phyloP scores from a whole-genome alignment of 371 early-diverging fungal species.

The Blakeslea trispora region DNA sequence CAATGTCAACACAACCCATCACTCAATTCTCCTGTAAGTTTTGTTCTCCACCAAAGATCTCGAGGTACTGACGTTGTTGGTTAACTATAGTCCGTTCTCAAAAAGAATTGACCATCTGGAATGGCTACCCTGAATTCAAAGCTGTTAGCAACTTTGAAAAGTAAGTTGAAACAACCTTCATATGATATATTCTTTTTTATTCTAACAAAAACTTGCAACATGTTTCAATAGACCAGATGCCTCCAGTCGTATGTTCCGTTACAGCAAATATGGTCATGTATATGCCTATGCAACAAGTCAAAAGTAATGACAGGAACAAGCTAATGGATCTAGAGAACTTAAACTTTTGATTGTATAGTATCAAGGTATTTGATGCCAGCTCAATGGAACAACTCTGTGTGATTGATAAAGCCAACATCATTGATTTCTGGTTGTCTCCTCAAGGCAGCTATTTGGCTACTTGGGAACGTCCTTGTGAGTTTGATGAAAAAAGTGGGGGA shows the following conservation, averaged over 20 bases:
- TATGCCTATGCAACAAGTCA: constrained; percentile 78
- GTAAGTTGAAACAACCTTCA: no score
- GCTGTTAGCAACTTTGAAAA: constrained; percentile 54
- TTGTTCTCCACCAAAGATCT: neutral
- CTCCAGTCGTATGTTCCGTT: constrained; percentile 69
- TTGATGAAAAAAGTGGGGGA: no score
- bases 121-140: constrained; percentile 59
- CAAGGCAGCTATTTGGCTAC: constrained; percentile 86
- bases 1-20: constrained; percentile 31
- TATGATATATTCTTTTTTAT: neutral
- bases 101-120: constrained; percentile 66
- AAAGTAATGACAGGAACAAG: constrained; percentile 42
- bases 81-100: constrained; percentile 59
- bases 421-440: constrained; percentile 92
- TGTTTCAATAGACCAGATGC: constrained; percentile 52
- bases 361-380: constrained; percentile 74
- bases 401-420: constrained; percentile 65
- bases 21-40: constrained; percentile 61
- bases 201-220: neutral
- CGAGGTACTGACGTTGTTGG: neutral
- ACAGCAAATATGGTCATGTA: constrained; percentile 80
- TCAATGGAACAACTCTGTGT: constrained; percentile 63
- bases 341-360: constrained; percentile 37
- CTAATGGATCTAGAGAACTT: neutral
- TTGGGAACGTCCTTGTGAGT: constrained; percentile 83